Conservation (phyloP, 2,329 filamentous ascomycete genomes). For the Ophiocordyceps camponoti-saundersi region DNA sequence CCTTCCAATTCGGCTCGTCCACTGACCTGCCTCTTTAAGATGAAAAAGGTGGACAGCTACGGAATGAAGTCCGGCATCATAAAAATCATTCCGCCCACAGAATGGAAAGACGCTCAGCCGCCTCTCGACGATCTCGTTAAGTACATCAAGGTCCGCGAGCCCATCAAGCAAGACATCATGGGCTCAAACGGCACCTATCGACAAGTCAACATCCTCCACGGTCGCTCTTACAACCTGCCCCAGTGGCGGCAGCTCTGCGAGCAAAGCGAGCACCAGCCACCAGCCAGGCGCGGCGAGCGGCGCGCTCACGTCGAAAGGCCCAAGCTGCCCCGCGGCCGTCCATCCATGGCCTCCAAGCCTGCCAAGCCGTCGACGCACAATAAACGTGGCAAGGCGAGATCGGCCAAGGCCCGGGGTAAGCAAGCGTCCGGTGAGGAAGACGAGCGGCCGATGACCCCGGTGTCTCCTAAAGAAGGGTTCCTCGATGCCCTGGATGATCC, state of each 20-base stretch:
- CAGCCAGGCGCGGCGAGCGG: slow-evolving; percentile 72
- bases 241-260: slow-evolving; percentile 92
- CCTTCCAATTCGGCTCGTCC: background rate
- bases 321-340: slow-evolving; percentile 22
- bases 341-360: slow-evolving; percentile 16
- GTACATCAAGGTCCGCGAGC: slow-evolving; percentile 83
- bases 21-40: slow-evolving; percentile 23
- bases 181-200: slow-evolving; percentile 90
- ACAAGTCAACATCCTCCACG: slow-evolving; percentile 92
- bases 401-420: slow-evolving; percentile 19
- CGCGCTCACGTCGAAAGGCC: slow-evolving; percentile 43
- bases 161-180: slow-evolving; percentile 96
- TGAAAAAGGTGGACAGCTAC: slow-evolving; percentile 75
- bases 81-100: slow-evolving; percentile 81
- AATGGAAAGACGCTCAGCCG: slow-evolving; percentile 77
- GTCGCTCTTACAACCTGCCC: slow-evolving; percentile 87
- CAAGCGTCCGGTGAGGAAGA: slow-evolving; percentile 24
- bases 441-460: slow-evolving; percentile 40
- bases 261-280: slow-evolving; percentile 89
- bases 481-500: slow-evolving; percentile 14
- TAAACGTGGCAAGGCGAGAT: slow-evolving; percentile 23
- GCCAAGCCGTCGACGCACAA: slow-evolving; percentile 16
- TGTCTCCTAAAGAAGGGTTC: slow-evolving; percentile 30
- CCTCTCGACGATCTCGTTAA: slow-evolving; percentile 74
- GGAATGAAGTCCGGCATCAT: slow-evolving; percentile 97